Evolutionary conservation across 2,329 filamentous ascomycete species (phyloP).

Genomic region (Huntiella moniliformis): DNA sequence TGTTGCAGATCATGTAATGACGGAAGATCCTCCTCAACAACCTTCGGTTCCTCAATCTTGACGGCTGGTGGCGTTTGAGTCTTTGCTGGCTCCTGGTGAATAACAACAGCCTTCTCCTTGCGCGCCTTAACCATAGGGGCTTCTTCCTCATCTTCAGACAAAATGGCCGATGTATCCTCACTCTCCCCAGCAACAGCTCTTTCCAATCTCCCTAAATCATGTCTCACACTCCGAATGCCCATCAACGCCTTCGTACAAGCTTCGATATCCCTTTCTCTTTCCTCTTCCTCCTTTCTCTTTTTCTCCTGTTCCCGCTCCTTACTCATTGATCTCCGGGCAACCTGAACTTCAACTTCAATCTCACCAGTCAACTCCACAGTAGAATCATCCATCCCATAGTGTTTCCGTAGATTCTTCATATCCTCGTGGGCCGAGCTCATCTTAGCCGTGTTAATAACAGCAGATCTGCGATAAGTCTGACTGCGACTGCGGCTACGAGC

Average conservation of each 20-base stretch:
- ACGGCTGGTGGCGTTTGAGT: not conserved
- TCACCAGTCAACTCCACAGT: slow-evolving; percentile 34
- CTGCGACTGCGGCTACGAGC: slow-evolving; percentile 3
- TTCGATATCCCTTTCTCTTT: slow-evolving; percentile 4
- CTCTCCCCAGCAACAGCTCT: not conserved
- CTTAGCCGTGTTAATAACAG: slow-evolving; percentile 32
- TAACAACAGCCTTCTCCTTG: not conserved
- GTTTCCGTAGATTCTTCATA: slow-evolving; percentile 31
- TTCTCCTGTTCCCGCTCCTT: not conserved
- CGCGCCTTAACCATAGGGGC: not conserved
- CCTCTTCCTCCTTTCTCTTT: not conserved
- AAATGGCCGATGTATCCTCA: slow-evolving; percentile 13
- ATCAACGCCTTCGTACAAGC: slow-evolving; percentile 8
- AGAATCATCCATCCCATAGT: slow-evolving; percentile 38
- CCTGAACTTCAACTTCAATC: slow-evolving; percentile 15
- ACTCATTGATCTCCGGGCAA: not conserved
- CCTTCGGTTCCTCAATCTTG: not conserved
- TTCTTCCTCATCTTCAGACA: slow-evolving; percentile 15
- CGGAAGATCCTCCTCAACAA: not conserved
- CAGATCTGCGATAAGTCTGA: slow-evolving; percentile 20
- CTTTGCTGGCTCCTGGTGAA: not conserved
- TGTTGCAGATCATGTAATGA: slow-evolving; percentile 13
- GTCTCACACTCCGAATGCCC: slow-evolving; percentile 2
- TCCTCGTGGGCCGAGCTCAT: slow-evolving; percentile 37
- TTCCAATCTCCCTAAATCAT: slow-evolving; percentile 3